These are phyloP conservation scores for Chlorella sp. DNA, from an alignment of 139 green algal genomes.

Conservation along the genomic window DNA sequence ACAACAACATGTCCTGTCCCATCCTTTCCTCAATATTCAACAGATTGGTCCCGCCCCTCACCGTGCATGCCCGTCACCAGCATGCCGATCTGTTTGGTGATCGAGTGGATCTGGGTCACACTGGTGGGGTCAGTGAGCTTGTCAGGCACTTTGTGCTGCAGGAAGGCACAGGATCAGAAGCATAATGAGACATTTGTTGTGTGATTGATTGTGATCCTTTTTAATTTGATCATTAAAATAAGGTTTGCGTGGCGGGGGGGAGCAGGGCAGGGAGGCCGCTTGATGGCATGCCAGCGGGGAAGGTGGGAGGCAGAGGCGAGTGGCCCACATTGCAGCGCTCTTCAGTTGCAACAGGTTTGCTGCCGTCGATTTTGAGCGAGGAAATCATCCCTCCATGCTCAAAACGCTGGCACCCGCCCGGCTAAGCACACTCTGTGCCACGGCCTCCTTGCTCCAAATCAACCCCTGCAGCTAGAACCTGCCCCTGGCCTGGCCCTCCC, in stretches of 20 bases:
- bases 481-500: too few relatives aligned
- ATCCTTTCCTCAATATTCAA: too few relatives aligned
- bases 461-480: too few relatives aligned
- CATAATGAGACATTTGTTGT: too few relatives aligned
- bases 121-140: constrained; percentile 94
- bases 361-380: neutral
- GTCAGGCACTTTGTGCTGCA: constrained; percentile 78
- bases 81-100: constrained; percentile 93
- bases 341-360: neutral
- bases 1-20: too few relatives aligned
- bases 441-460: neutral
- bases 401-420: neutral
- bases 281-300: neutral
- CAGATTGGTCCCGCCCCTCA: neutral
- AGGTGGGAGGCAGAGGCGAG: too few relatives aligned
- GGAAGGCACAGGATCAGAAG: neutral
- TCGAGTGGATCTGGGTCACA: constrained; percentile 89
- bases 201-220: too few relatives aligned
- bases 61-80: constrained; percentile 89
- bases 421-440: neutral
- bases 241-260: neutral
- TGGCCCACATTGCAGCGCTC: neutral
- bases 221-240: too few relatives aligned
- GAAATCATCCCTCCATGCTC: neutral
- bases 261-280: neutral